Percentiles rank a stretch among this genome's conserved stretches.
These are phyloP conservation scores for Raphidocelis subcapitata DNA, from an alignment of 139 green algal genomes.

Conservation along the genomic window DNA sequence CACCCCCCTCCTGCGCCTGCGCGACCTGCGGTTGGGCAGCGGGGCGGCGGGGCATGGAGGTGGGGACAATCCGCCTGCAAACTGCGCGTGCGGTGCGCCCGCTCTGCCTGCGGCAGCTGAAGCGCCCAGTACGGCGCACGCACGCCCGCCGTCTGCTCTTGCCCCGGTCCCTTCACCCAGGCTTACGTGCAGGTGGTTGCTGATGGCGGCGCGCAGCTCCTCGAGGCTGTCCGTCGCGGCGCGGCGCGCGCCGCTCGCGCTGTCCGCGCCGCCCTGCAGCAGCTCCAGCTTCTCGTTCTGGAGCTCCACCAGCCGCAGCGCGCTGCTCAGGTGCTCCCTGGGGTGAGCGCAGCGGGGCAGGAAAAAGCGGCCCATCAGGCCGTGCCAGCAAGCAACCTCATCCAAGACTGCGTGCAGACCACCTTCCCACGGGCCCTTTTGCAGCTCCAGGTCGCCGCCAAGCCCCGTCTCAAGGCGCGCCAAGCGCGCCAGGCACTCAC, in stretches of 20 bases:
- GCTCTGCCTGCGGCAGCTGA: background rate
- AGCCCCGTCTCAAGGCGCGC: background rate
- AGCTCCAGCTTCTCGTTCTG: conserved; percentile 43
- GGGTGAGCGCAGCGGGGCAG: background rate
- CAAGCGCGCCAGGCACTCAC: background rate
- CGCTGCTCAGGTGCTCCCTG: conserved; percentile 43
- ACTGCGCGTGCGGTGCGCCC: too few relatives aligned
- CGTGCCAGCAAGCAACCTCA: background rate
- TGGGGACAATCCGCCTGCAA: background rate
- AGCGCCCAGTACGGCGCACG: too few relatives aligned
- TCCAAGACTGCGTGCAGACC: background rate
- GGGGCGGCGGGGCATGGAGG: background rate
- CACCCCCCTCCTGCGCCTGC: conserved; percentile 7
- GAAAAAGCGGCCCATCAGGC: too few relatives aligned
- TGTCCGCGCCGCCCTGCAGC: conserved; percentile 29
- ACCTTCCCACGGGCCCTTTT: background rate
- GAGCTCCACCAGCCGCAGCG: conserved; percentile 37
- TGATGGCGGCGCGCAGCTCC: conserved; percentile 41
- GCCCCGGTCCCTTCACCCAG: too few relatives aligned
- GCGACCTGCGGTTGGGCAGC: background rate
- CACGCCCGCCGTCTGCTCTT: too few relatives aligned
- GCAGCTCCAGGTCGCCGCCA: background rate
- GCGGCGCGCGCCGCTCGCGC: conserved; percentile 2
- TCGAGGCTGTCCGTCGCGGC: conserved; percentile 25
- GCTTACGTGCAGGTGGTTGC: conserved; percentile 37